Evolutionary conservation across 305 asterid genomes (phyloP), one percentile per base, ranked within the genome.

Genomic region (Stenogyne calaminthoides): DNA sequence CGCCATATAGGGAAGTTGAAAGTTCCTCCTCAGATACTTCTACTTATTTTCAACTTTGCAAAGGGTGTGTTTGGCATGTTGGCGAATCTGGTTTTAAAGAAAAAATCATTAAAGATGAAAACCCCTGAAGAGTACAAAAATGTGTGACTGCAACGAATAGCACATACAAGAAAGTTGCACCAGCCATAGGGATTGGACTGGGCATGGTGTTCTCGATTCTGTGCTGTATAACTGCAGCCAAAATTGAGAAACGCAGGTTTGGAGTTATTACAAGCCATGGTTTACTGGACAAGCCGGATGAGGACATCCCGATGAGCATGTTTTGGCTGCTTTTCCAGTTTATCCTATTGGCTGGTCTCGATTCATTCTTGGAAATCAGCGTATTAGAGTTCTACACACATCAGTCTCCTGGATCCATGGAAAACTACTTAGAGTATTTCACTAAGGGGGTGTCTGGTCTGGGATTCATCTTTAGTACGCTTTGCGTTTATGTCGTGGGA

Each of bases 241-340:
- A 9, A 56, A 9, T 80, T 0, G 84, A 80, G 68, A 11, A 0
- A 9, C n/a, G 56, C 65, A 76, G 81, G 64, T 63, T 76, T 7
- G 25, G 55, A 0, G 84, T 80, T 18, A 74, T 80, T 2, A 44
- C 7, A 4, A 54, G 25, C 1, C 70, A 80, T 14, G 81, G 61
- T 1, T 69, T 80, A 16, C 42, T 76, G 1, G 74, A 80, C 58
- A 59, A 64, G 58, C 73, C 77, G 0, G 83, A 77, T 3, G 75
- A 73, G 1, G 56, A 65, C 0, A 74, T 84, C 20, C 86, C 84
- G 1, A 79, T 83, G 85, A 79, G 69, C 4, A 73, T 75, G 9
- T 77, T 66, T 47, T 76, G 80, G 84, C 71, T 87, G 22, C 44
- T 82, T 34, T 82, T 81, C 51, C 88, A 87, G 54, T 87, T 76